Percentiles rank a stretch among this genome's conserved stretches.
phyloP scores from a whole-genome alignment of 1,284 basidiomycete genomes.

The Porphyrellus sp. region DNA sequence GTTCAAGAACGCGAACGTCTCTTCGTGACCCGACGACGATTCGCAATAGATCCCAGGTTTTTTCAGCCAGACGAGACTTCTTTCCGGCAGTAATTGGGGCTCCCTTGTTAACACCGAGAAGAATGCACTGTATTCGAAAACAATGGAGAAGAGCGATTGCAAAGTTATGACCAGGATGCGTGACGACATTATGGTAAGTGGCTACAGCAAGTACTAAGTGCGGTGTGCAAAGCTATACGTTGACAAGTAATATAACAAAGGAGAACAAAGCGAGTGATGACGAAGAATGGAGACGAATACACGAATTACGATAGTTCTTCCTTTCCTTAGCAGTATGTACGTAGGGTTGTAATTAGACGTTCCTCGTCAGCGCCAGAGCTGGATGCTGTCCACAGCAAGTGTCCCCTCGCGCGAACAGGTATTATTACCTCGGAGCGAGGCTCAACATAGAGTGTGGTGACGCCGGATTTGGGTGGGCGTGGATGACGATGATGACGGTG shows the following conservation, averaged over 20 bases:
- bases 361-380: constrained; percentile 2
- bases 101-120: background rate
- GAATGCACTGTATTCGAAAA: background rate
- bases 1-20: background rate
- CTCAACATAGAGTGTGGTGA: constrained; percentile 4
- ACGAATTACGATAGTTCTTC: constrained; percentile 18
- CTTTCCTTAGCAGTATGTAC: constrained; percentile 17
- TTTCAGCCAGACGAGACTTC: background rate
- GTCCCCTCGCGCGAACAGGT: background rate
- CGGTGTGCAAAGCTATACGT: background rate
- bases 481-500: background rate
- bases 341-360: constrained; percentile 20
- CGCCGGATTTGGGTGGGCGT: background rate
- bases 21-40: constrained; percentile 1
- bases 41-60: constrained; percentile 6
- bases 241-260: constrained; percentile 2
- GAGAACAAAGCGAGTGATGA: constrained; percentile 1
- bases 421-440: constrained; percentile 10
- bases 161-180: constrained; percentile 7
- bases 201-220: constrained; percentile 16
- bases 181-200: constrained; percentile 11
- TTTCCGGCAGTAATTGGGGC: background rate
- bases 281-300: constrained; percentile 10
- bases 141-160: background rate
- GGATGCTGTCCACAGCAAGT: constrained; percentile 8